Conservation (phyloP, 805 yeast species). For the Candida nonsorbophila region DNA sequence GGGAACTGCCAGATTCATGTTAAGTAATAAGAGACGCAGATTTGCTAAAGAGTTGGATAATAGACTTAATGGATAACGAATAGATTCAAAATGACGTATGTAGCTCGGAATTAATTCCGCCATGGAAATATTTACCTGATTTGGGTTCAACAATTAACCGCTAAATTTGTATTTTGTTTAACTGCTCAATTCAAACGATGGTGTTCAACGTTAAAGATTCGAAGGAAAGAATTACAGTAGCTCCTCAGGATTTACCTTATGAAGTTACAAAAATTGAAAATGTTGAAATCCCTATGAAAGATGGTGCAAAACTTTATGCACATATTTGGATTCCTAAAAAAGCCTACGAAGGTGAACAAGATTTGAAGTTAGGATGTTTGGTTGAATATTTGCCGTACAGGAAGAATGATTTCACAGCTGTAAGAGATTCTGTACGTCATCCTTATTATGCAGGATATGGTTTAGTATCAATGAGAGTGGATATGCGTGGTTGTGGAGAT, state of each 20-base stretch:
- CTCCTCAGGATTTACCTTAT: constrained; percentile 16
- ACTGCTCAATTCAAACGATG: no score
- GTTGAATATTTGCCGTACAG: constrained; percentile 44
- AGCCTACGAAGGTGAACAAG: constrained; percentile 15
- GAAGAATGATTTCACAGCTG: constrained; percentile 39
- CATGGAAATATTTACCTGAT: no score
- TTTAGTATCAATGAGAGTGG: constrained; percentile 39
- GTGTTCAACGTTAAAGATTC: constrained; percentile 39
- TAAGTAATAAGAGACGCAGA: constrained; percentile 44
- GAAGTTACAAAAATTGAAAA: constrained; percentile 26
- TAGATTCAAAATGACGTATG: no score
- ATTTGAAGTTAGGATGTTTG: constrained; percentile 28
- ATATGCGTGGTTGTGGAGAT: constrained; percentile 42
- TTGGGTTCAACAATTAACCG: no score
- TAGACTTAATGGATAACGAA: no score
- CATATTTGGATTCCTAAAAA: constrained; percentile 38
- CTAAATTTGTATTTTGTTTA: no score
- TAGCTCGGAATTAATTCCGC: no score
- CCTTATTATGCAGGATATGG: constrained; percentile 45
- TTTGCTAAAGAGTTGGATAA: constrained; percentile 32
- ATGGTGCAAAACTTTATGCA: constrained; percentile 33
- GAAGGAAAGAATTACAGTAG: constrained; percentile 12
- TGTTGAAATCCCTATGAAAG: constrained; percentile 32
- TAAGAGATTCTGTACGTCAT: constrained; percentile 41
- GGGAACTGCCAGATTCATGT: constrained; percentile 48